These are phyloP conservation scores for Aspergillus clavatus DNA, from an alignment of 2,329 filamentous ascomycete genomes.

Conservation along the genomic window DNA sequence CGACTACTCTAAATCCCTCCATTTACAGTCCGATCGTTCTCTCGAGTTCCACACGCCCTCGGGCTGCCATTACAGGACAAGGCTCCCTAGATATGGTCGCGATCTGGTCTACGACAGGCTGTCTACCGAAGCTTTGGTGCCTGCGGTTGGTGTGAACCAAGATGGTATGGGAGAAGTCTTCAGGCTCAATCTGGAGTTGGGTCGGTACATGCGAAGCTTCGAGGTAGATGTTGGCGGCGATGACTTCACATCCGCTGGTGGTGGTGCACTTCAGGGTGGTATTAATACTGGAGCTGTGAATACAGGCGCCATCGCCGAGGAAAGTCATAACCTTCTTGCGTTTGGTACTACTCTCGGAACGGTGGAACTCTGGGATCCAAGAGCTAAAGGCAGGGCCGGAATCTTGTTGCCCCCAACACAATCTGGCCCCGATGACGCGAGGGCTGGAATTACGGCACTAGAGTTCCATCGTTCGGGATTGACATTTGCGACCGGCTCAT, in stretches of 20 bases:
- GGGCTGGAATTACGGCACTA: conserved; percentile 73
- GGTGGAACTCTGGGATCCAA: conserved; percentile 92
- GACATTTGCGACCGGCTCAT: conserved; percentile 81
- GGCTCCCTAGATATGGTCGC: conserved; percentile 86
- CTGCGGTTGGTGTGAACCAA: conserved; percentile 77
- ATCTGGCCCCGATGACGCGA: conserved; percentile 34
- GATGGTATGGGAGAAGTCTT: conserved; percentile 91
- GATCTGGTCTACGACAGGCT: conserved; percentile 80
- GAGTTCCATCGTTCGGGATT: conserved; percentile 81
- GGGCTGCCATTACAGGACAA: conserved; percentile 82
- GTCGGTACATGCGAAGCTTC: conserved; percentile 90
- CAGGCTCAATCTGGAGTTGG: conserved; percentile 82
- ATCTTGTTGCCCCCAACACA: conserved; percentile 58
- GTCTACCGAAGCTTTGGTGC: conserved; percentile 79
- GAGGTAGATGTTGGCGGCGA: conserved; percentile 86
- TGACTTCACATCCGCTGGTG: conserved; percentile 61
- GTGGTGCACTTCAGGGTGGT: conserved; percentile 76
- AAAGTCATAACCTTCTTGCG: conserved; percentile 81
- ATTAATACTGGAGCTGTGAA: conserved; percentile 84
- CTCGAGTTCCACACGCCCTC: conserved; percentile 90
- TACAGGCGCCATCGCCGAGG: conserved; percentile 77
- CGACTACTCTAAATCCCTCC: conserved; percentile 91
- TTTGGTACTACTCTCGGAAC: conserved; percentile 95
- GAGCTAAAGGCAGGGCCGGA: conserved; percentile 75
- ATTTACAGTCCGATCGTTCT: conserved; percentile 84